A percentile compares a stretch with the other conserved stretches of the same genome.
phyloP scores from a whole-genome alignment of 805 yeast species.

The Nakazawaea anatomiae region DNA sequence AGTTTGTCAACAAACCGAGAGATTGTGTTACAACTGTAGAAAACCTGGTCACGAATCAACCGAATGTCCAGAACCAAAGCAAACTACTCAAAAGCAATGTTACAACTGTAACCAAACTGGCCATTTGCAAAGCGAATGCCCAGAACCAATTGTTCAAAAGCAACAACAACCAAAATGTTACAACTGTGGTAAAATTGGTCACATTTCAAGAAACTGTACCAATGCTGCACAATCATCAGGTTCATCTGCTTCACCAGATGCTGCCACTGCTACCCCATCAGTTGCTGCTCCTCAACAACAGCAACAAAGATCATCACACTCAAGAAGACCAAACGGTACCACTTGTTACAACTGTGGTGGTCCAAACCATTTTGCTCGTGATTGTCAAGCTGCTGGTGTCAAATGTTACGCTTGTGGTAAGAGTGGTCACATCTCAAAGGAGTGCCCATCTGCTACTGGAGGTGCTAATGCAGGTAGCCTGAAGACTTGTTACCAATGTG shows the following conservation, averaged over 20 bases:
- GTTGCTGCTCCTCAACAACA: constrained; percentile 17
- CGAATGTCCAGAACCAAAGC: constrained; percentile 86
- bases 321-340: constrained; percentile 31
- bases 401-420: constrained; percentile 93
- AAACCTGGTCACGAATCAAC: constrained; percentile 85
- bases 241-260: constrained; percentile 6
- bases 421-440: constrained; percentile 84
- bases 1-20: constrained; percentile 76
- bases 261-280: constrained; percentile 9
- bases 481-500: constrained; percentile 70
- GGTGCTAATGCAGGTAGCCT: constrained; percentile 34
- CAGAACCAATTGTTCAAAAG: constrained; percentile 46
- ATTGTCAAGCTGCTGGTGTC: constrained; percentile 64
- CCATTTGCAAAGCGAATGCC: constrained; percentile 83
- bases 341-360: constrained; percentile 91
- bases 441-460: constrained; percentile 57
- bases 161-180: constrained; percentile 61
- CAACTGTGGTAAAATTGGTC: constrained; percentile 75
- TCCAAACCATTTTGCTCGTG: constrained; percentile 89
- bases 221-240: constrained; percentile 28
- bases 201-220: constrained; percentile 73
- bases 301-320: constrained; percentile 16
- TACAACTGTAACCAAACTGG: constrained; percentile 91
- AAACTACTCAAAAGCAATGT: constrained; percentile 81
- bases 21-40: constrained; percentile 90